phyloP scores from a whole-genome alignment of 495 filamentous ascomycete species.

The Trypethelium eluteriae region DNA sequence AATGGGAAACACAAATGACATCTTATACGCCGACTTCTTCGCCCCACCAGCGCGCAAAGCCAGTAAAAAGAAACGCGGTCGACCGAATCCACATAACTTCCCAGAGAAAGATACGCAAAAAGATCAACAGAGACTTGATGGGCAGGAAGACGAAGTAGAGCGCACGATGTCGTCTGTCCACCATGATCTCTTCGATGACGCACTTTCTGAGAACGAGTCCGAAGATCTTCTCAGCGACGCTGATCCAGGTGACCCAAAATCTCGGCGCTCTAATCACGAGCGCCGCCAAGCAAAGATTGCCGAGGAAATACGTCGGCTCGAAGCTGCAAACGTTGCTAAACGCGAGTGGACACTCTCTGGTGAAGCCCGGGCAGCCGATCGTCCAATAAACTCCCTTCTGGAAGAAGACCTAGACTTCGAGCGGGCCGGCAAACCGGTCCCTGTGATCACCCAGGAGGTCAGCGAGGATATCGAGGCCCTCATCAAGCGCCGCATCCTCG shows the following conservation, averaged over 20 bases:
- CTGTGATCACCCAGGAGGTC: slow-evolving; percentile 88
- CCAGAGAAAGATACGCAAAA: slow-evolving; percentile 30
- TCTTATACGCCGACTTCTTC: slow-evolving; percentile 87
- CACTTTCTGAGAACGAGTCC: slow-evolving; percentile 35
- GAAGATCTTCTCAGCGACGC: slow-evolving; percentile 28
- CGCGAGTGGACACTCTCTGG: slow-evolving; percentile 84
- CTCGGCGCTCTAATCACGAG: slow-evolving; percentile 70
- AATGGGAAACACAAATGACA: slow-evolving; percentile 69
- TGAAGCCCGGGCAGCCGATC: slow-evolving; percentile 73
- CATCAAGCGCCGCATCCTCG: slow-evolving; percentile 87
- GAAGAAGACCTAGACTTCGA: slow-evolving; percentile 97
- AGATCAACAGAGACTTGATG: slow-evolving; percentile 40
- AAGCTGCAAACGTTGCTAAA: slow-evolving; percentile 83
- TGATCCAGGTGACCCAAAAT: slow-evolving; percentile 43
- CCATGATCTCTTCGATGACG: slow-evolving; percentile 86
- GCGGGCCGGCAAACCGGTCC: slow-evolving; percentile 87
- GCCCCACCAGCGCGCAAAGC: slow-evolving; percentile 69
- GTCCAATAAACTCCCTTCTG: slow-evolving; percentile 83
- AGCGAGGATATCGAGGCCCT: slow-evolving; percentile 88
- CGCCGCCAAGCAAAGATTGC: slow-evolving; percentile 74
- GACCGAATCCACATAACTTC: slow-evolving; percentile 38
- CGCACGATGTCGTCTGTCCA: slow-evolving; percentile 85
- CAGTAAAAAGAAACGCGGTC: slow-evolving; percentile 42
- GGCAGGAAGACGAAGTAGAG: slow-evolving; percentile 51
- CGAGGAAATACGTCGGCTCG: slow-evolving; percentile 83